phyloP scores from a whole-genome alignment of 176 grass and related monocot species.

The Lolium perenne region DNA sequence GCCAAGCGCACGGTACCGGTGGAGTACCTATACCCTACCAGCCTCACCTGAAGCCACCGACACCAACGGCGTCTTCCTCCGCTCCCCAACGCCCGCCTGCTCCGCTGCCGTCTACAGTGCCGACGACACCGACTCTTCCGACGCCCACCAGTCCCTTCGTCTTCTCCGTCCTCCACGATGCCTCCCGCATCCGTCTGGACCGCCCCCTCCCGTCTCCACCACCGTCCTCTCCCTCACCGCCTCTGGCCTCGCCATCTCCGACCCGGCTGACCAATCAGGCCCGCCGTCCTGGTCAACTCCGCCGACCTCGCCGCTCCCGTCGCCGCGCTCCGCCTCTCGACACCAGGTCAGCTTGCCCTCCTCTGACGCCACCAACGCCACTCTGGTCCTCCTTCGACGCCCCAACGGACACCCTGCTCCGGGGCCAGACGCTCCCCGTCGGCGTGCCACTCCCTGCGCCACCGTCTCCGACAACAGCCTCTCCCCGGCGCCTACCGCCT shows the following conservation, averaged over 20 bases:
- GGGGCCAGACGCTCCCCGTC: slow-evolving; percentile 46
- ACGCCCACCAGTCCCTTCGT: slow-evolving; percentile 56
- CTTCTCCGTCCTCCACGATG: slow-evolving; percentile 59
- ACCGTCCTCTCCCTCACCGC: slow-evolving; percentile 52
- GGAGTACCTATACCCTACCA: too few relatives aligned
- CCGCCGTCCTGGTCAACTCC: slow-evolving; percentile 54
- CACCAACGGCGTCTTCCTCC: slow-evolving; percentile 63
- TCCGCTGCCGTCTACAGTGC: slow-evolving; percentile 57
- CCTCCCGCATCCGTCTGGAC: slow-evolving; percentile 65
- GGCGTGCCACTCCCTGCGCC: slow-evolving; percentile 41
- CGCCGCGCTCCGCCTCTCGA: slow-evolving; percentile 54
- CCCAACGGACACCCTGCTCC: slow-evolving; percentile 68
- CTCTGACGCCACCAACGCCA: slow-evolving; percentile 56
- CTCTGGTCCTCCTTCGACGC: slow-evolving; percentile 68
- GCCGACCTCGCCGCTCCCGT: slow-evolving; percentile 40
- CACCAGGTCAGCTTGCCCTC: slow-evolving; percentile 69
- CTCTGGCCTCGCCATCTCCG: slow-evolving; percentile 50
- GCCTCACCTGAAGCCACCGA: neutral
- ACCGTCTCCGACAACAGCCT: slow-evolving; percentile 42
- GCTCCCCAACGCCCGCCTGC: slow-evolving; percentile 53
- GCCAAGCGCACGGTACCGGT: too few relatives aligned
- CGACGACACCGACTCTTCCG: neutral
- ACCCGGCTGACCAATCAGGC: slow-evolving; percentile 19
- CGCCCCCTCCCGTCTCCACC: slow-evolving; percentile 41
- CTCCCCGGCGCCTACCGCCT: slow-evolving; percentile 62